Base-by-base conservation (phyloP, 2,329 filamentous ascomycete genomes). In the Aspergillus cejpii region DNA sequence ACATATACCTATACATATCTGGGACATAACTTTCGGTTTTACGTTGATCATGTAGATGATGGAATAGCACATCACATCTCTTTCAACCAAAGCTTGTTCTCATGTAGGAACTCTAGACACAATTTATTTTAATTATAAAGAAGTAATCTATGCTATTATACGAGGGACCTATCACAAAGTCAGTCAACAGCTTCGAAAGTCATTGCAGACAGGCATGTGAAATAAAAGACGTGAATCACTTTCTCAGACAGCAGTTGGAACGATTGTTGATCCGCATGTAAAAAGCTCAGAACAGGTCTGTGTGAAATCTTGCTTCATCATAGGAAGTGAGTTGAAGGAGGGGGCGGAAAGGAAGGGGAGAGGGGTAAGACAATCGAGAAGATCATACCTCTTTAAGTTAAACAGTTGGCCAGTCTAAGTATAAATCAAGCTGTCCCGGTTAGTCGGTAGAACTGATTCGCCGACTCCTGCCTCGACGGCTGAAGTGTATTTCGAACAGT, bases 401-500 rank as follows among this genome's bases (percentile, higher is more conserved):
- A n/a, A n/a, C n/a, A n/a, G n/a, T n/a, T n/a, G n/a, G n/a, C n/a
- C n/a, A n/a, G n/a, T n/a, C n/a, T n/a, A n/a, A 20, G 5, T 11
- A n/a, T 20, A 11, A 12, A 14, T 45, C 42, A 58, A 26, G 23
- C 39, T 43, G 36, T 39, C 23, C 40, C 39, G 12, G 41, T 41
- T 42, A 44, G 77, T 59, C 82, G 81, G 65, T 94, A 89, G 70
- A 91, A 94, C 0, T 77, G 76, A 37, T 87, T 80, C 56, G 95
- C 77, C 14, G 79, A 87, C 59, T 77, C 81, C 64, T 95, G 89
- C 39, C 75, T 80, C 11, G 79, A 74, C 62, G 94, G 87, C 59
- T 86, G 82, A 47, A 76, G 74, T 24, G 84, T 76, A 55, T 83
- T 90, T 44, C 87, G 87, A 43, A 94, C 84, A 5, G 88, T 88